Evolutionary conservation across 1,139 yeast genomes (phyloP), one percentile per base, ranked within the genome.

Genomic region (Blastobotrys illinoisensis): DNA sequence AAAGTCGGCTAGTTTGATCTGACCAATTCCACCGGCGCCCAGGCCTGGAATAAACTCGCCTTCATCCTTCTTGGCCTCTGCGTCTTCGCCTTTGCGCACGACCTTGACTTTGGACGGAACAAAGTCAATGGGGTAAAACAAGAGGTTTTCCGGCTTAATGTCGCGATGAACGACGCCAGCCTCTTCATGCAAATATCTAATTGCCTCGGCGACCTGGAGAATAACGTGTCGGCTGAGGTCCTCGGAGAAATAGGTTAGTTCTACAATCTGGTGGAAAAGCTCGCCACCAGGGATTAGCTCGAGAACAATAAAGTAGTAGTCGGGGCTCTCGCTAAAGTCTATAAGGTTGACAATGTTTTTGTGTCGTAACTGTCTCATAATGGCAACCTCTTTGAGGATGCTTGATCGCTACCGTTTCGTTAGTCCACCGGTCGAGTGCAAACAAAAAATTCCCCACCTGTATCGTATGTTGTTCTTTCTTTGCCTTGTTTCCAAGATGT

Each of bases 241-340:
- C 68, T 93, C 99, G 48, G 90, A 81, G 68, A 93, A 87, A 72
- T 93, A 93, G 0, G 99, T 93, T 64, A 82, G 85, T 62, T 89
- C 86, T 44, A 93, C 96, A 64, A 93, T 90, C 69, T 90, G 95
- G 65, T 90, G 93, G 73, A 93, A 93, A 43, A 93, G 83, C 71
- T 95, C 99, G 24, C 99, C 99, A 16, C 99, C 99, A 52, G 85
- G 81, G 51, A 93, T 85, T 54, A 88, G 78, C 68, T 95, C 99
- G 62, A 91, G 82, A 7, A 93, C 77, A 55, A 93, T 82, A 68
- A 84, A 93, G 68, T 89, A 88, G 68, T 82, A 79, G 40, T 81
- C 80, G 32, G 74, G 74, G 55, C 85, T 79, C 63, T 86, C 89
- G 55, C 79, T 73, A 65, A 85, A 86, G 60, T 87, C 88, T 56